A percentile compares a stretch with the other conserved stretches of the same genome.
phyloP scores from a whole-genome alignment of 1,284 basidiomycete genomes.

The Cryptococcus jaspeensis region DNA sequence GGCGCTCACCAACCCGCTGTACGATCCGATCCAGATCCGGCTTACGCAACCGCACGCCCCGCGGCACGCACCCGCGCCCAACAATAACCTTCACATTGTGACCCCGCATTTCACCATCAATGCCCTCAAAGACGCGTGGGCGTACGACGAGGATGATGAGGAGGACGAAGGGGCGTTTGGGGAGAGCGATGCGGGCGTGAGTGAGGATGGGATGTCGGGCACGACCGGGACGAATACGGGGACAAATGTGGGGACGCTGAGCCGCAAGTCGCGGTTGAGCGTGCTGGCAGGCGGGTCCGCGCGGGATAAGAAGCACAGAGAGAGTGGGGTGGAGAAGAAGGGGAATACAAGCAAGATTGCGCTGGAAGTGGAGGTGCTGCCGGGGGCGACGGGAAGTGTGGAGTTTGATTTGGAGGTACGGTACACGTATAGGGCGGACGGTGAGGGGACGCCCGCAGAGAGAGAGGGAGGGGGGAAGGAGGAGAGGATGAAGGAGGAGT shows the following conservation, averaged over 20 bases:
- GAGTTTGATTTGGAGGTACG: slow-evolving; percentile 74
- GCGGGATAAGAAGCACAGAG: slow-evolving; percentile 12
- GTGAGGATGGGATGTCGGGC: slow-evolving; percentile 22
- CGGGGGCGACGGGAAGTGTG: slow-evolving; percentile 24
- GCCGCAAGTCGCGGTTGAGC: slow-evolving; percentile 55
- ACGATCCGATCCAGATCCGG: slow-evolving; percentile 86
- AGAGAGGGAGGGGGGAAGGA: slow-evolving; percentile 8
- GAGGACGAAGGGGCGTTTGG: slow-evolving; percentile 67
- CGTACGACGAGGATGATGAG: slow-evolving; percentile 80
- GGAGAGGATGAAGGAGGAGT: slow-evolving; percentile 34
- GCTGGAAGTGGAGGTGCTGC: slow-evolving; percentile 34
- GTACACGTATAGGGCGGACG: slow-evolving; percentile 88
- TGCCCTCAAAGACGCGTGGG: slow-evolving; percentile 90
- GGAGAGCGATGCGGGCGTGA: slow-evolving; percentile 33
- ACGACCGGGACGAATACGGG: slow-evolving; percentile 4
- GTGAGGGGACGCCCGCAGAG: slow-evolving; percentile 45
- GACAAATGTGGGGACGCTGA: slow-evolving; percentile 61
- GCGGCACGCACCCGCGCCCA: slow-evolving; percentile 18
- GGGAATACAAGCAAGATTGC: slow-evolving; percentile 83
- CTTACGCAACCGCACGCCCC: slow-evolving; percentile 60
- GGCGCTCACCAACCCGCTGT: slow-evolving; percentile 85
- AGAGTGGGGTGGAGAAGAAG: slow-evolving; percentile 52
- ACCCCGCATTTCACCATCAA: slow-evolving; percentile 73
- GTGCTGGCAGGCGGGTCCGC: slow-evolving; percentile 17
- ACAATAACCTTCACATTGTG: slow-evolving; percentile 62